phyloP scores from a whole-genome alignment of 2,329 filamentous ascomycete species.

The Fusarium humuli region DNA sequence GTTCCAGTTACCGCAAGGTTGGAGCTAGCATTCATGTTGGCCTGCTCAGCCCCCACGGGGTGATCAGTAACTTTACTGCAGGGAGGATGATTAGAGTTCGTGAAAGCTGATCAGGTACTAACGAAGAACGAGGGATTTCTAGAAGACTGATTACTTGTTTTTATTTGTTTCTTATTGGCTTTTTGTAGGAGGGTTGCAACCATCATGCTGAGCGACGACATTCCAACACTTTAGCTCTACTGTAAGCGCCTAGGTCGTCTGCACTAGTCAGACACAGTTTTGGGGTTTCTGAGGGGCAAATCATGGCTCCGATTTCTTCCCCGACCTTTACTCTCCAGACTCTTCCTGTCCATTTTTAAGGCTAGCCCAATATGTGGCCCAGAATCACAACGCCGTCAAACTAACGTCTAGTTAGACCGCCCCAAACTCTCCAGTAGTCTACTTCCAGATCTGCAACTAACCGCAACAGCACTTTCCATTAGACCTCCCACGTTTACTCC shows the following conservation, averaged over 20 bases:
- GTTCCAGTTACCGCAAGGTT: not conserved
- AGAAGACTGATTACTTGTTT: not conserved
- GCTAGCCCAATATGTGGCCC: not conserved
- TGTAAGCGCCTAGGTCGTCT: not conserved
- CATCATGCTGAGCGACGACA: not conserved
- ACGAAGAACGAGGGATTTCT: constrained; percentile 4
- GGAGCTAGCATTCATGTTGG: not conserved
- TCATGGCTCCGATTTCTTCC: too few relatives aligned
- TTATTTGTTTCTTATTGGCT: not conserved
- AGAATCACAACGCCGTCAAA: not conserved
- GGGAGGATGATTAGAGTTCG: not conserved
- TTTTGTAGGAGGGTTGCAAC: not conserved
- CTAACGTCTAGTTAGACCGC: constrained; percentile 12
- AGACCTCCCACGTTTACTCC: not conserved
- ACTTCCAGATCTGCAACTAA: constrained; percentile 7
- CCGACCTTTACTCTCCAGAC: not conserved
- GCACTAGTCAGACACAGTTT: not conserved
- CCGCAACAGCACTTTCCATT: not conserved
- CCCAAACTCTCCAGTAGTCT: not conserved
- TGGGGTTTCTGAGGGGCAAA: not conserved
- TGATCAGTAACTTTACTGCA: not conserved
- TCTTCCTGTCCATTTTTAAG: not conserved
- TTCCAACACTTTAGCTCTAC: not conserved
- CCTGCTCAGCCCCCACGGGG: not conserved
- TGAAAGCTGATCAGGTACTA: constrained; percentile 7